These are phyloP conservation scores for Acacia pycnantha DNA, from an alignment of 331 rosid genomes.

Conservation along the genomic window DNA sequence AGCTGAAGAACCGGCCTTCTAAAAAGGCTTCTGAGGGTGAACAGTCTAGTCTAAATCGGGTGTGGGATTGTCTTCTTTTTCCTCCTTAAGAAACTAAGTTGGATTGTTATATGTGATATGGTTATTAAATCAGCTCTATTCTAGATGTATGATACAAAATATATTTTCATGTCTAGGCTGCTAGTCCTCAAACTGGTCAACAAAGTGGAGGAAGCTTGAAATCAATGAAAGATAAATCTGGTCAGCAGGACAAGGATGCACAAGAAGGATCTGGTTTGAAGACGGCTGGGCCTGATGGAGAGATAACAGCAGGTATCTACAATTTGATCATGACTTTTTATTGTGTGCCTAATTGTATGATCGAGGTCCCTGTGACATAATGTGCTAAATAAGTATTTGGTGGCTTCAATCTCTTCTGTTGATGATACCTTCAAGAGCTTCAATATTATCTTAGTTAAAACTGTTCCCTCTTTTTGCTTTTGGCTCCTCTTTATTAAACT, in stretches of 20 bases:
- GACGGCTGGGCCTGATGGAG: slow-evolving; percentile 62
- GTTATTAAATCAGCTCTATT: slow-evolving; percentile 20
- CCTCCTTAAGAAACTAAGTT: background rate
- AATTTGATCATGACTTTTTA: slow-evolving; percentile 27
- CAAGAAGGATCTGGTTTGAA: slow-evolving; percentile 53
- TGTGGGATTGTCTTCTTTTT: slow-evolving; percentile 24
- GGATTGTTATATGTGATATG: slow-evolving; percentile 4
- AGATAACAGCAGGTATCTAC: slow-evolving; percentile 59
- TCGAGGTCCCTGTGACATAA: slow-evolving; percentile 8
- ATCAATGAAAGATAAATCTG: slow-evolving; percentile 59
- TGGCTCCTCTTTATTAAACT: background rate
- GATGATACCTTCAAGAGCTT: slow-evolving; percentile 14
- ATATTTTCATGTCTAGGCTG: slow-evolving; percentile 42
- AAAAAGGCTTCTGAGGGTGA: slow-evolving; percentile 48
- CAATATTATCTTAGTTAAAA: slow-evolving; percentile 1
- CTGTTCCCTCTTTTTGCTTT: slow-evolving; percentile 18
- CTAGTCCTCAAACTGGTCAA: slow-evolving; percentile 61
- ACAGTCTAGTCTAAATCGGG: slow-evolving; percentile 54
- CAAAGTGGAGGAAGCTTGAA: slow-evolving; percentile 58
- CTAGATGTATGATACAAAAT: slow-evolving; percentile 6
- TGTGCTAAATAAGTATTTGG: slow-evolving; percentile 17
- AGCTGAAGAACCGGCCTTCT: slow-evolving; percentile 54
- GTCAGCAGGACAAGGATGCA: slow-evolving; percentile 50
- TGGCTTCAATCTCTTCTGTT: slow-evolving; percentile 27
- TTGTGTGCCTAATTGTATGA: slow-evolving; percentile 14